Evolutionary conservation across 805 yeast genomes (phyloP), one percentile per base, ranked within the genome.

Genomic region (Zygosaccharomyces gambellarensis): DNA sequence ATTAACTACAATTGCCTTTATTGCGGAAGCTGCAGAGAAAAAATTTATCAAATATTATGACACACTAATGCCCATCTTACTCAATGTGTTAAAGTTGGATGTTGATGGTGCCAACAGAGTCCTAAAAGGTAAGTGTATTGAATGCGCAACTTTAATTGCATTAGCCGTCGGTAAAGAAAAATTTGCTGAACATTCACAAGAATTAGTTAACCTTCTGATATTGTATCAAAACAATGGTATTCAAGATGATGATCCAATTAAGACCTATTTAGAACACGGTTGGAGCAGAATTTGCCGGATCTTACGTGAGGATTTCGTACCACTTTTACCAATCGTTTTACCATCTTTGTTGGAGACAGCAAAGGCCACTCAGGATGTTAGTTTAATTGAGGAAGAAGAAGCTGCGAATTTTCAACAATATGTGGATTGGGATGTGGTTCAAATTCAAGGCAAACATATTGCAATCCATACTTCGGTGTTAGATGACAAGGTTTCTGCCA

Each of bases 341-440:
- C 97, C 98, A 25, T 90, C 96, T n/a, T 73, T 94, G 49, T 68
- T 94, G 48, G 78, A 75, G 47, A 85, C 90, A 32, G 99, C 97
- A 6, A 88, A 83, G 63, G 90, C 94, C 10, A 79, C 89, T 19
- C 97, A 92, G 61, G 97, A 90, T 65, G 82, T 92, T 49, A 84
- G 92, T 36, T 72, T 94, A 41, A 79, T 94, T 46, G 98, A 92
- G 59, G 85, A 81, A 51, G 96, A 90, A 56, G 90, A 85, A 51
- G 95, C 95, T 49, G 94, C 87, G 43, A 87, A 87, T 56, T 81
- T 81, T 55, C 85, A 82, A 58, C 83, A 82, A 61, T 87, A 88
- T 59, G 95, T 90, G 47, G 97, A 90, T 53, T 94, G 97, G 94
- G 98, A 94, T 62, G 94, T 94, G 41, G 83, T 94, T 47, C 89